Percentiles rank a stretch among this genome's conserved stretches.
These are phyloP conservation scores for Eimeria falciformis DNA, from an alignment of 169 alveolate genomes.

Conservation along the genomic window DNA sequence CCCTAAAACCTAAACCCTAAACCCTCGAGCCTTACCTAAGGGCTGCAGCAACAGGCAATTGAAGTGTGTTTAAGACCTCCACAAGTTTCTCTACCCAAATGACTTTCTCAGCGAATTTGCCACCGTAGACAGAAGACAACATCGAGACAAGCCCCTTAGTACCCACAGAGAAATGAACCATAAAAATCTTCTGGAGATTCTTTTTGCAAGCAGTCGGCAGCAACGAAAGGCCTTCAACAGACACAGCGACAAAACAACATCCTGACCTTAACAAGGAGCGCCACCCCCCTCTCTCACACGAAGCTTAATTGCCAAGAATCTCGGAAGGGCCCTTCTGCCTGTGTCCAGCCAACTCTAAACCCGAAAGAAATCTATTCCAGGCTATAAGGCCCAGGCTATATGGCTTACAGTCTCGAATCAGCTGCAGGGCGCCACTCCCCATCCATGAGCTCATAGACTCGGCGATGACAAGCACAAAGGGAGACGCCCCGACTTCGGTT, in stretches of 20 bases:
- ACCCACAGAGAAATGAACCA: conserved; percentile 36
- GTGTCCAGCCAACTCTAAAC: too few relatives aligned
- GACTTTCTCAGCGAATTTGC: conserved; percentile 35
- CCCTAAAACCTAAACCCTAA: background rate
- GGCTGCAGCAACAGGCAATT: conserved; percentile 56
- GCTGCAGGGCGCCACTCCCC: background rate
- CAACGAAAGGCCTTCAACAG: too few relatives aligned
- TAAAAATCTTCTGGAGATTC: conserved; percentile 31
- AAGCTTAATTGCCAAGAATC: too few relatives aligned
- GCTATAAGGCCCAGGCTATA: too few relatives aligned
- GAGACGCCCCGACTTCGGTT: background rate
- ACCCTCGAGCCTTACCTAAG: conserved; percentile 18
- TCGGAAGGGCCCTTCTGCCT: too few relatives aligned
- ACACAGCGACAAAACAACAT: too few relatives aligned
- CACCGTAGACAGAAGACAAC: background rate
- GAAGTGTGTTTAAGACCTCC: conserved; percentile 35
- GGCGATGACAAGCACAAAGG: background rate
- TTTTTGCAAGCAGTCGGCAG: conserved; percentile 23
- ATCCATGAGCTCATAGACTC: background rate
- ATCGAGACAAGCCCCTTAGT: conserved; percentile 1
- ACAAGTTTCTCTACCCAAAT: conserved; percentile 41
- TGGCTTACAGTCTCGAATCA: background rate
- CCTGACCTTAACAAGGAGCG: too few relatives aligned
- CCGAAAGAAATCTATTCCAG: too few relatives aligned
- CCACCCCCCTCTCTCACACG: too few relatives aligned